Conservation (phyloP, 192 early-diverging fungal species). For the Geranomyces variabilis region DNA sequence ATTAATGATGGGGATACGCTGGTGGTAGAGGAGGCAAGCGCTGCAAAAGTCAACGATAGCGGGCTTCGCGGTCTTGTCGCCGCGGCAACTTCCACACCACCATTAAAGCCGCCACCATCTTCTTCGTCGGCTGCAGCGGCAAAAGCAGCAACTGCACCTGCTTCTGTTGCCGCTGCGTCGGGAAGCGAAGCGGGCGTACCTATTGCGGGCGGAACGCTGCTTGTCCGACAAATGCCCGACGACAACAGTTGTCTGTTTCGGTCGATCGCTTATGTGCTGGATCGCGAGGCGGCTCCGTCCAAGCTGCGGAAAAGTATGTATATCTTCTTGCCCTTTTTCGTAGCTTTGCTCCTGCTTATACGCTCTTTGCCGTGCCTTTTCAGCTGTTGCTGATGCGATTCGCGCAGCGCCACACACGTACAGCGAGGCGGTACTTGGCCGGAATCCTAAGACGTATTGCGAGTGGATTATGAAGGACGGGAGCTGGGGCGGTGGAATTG, state of each 20-base stretch:
- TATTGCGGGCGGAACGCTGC: slow-evolving; percentile 20
- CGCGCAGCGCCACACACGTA: slow-evolving; percentile 56
- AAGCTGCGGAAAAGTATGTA: slow-evolving; percentile 41
- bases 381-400: slow-evolving; percentile 41
- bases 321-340: neutral
- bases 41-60: neutral
- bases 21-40: slow-evolving; percentile 14
- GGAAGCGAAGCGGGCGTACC: slow-evolving; percentile 6
- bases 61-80: neutral
- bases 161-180: neutral
- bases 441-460: slow-evolving; percentile 57
- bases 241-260: slow-evolving; percentile 78
- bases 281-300: slow-evolving; percentile 25
- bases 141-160: neutral
- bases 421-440: slow-evolving; percentile 66
- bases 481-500: slow-evolving; percentile 87
- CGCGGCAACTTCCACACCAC: neutral
- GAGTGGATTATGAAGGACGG: slow-evolving; percentile 66
- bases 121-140: neutral
- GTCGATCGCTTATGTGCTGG: slow-evolving; percentile 53
- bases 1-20: slow-evolving; percentile 53
- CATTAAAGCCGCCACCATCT: neutral
- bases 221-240: slow-evolving; percentile 59
- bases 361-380: neutral
- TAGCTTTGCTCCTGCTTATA: neutral